These are phyloP conservation scores for Paraphysoderma sedebokerense DNA, from an alignment of 371 early-diverging fungal genomes.

Conservation along the genomic window DNA sequence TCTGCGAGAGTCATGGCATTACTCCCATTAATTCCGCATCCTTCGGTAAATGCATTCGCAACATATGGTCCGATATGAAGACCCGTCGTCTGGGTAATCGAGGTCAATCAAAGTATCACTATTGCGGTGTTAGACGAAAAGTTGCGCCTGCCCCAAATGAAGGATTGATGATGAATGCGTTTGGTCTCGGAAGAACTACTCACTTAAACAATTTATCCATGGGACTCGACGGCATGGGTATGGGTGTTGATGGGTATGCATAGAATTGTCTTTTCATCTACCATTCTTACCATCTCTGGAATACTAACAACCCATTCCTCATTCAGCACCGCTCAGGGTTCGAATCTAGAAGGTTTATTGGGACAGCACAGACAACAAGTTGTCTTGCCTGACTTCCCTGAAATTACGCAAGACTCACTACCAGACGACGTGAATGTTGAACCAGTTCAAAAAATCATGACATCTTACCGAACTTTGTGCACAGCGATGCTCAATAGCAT, in stretches of 20 bases:
- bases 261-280: too few species aligned
- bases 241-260: too few species aligned
- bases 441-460: not conserved
- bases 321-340: not conserved
- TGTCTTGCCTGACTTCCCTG: slow-evolving; percentile 8
- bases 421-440: not conserved
- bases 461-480: slow-evolving; percentile 8
- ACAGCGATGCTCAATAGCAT: slow-evolving; percentile 6
- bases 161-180: too few species aligned
- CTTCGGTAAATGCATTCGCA: slow-evolving; percentile 44
- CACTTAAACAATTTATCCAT: not conserved
- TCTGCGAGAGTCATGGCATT: slow-evolving; percentile 17
- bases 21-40: slow-evolving; percentile 44
- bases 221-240: not conserved
- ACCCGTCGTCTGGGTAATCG: slow-evolving; percentile 43
- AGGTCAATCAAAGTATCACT: slow-evolving; percentile 42
- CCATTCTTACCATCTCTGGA: too few species aligned
- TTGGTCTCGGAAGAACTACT: not conserved
- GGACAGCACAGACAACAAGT: not conserved
- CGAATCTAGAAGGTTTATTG: too few species aligned
- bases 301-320: not conserved
- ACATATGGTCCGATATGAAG: slow-evolving; percentile 35
- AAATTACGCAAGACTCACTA: slow-evolving; percentile 1
- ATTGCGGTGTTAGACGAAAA: slow-evolving; percentile 18
- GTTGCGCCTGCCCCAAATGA: too few species aligned